These are phyloP conservation scores for Oryza longistaminata DNA, from an alignment of 176 grass and related monocot species.

Conservation along the genomic window DNA sequence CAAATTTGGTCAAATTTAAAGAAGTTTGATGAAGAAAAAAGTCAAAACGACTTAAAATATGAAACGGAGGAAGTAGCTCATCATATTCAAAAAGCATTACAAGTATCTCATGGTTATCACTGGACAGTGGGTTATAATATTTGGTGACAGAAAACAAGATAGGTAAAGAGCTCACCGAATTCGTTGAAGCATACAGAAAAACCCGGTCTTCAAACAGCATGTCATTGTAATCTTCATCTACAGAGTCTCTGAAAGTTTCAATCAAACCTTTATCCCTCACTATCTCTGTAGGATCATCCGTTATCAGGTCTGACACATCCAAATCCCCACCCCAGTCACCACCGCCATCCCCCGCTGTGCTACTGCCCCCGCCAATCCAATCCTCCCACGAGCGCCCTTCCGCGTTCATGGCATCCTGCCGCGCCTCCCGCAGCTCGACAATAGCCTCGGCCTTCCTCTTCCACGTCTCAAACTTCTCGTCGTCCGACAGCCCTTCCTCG, in stretches of 20 bases:
- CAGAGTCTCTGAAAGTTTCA: conserved; percentile 48
- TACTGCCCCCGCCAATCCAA: conserved; percentile 54
- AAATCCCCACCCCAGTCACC: conserved; percentile 40
- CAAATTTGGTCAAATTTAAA: too few relatives aligned
- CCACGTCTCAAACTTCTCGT: conserved; percentile 86
- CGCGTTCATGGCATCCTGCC: conserved; percentile 56
- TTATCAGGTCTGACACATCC: conserved; percentile 33
- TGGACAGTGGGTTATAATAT: neutral
- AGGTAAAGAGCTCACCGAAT: conserved; percentile 55
- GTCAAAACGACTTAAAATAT: too few relatives aligned
- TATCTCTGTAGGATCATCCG: conserved; percentile 61
- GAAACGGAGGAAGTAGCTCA: neutral
- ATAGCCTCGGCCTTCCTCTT: conserved; percentile 86
- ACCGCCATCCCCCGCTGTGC: conserved; percentile 38
- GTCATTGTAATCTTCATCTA: conserved; percentile 67
- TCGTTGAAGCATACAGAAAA: conserved; percentile 70
- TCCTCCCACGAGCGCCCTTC: conserved; percentile 76
- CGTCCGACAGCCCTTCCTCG: conserved; percentile 47
- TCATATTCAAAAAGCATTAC: neutral
- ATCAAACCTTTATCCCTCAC: conserved; percentile 63
- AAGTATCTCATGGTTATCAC: neutral
- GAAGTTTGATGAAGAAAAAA: too few relatives aligned
- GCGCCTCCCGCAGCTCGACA: conserved; percentile 74
- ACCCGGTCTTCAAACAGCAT: conserved; percentile 88
- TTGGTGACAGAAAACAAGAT: conserved; percentile 22